phyloP scores from a whole-genome alignment of 148 eudicot genomes.

The Nepenthes gracilis region DNA sequence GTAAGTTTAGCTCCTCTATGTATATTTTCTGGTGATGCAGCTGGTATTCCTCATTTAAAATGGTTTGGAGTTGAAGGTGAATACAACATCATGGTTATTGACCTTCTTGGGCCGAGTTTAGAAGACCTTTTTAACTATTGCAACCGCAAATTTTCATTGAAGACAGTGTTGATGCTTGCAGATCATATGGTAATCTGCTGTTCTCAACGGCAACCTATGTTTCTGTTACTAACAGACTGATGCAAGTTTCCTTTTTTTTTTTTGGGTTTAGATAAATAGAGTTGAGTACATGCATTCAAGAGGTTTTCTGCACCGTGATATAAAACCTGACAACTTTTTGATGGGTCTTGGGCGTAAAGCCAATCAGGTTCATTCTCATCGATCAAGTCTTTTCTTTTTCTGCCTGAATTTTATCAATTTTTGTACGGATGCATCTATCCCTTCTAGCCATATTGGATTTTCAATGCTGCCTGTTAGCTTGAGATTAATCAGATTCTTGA shows the following conservation, averaged over 20 bases:
- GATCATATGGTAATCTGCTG: constrained; percentile 61
- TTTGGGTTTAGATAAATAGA: constrained; percentile 49
- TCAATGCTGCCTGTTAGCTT: too few relatives aligned
- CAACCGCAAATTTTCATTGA: constrained; percentile 64
- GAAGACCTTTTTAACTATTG: constrained; percentile 86
- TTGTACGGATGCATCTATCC: not conserved
- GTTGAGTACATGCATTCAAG: constrained; percentile 96
- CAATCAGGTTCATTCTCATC: constrained; percentile 57
- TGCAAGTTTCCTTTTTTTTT: constrained; percentile 4
- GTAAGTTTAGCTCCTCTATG: not conserved
- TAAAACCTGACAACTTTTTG: constrained; percentile 92
- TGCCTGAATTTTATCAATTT: not conserved
- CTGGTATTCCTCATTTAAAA: constrained; percentile 76
- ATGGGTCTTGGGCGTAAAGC: constrained; percentile 99
- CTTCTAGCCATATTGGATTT: too few relatives aligned
- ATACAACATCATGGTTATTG: constrained; percentile 80
- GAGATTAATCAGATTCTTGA: too few relatives aligned
- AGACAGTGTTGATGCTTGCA: constrained; percentile 87
- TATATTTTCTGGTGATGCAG: constrained; percentile 23
- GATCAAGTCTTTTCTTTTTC: not conserved
- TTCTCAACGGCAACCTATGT: not conserved
- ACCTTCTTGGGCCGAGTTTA: constrained; percentile 86
- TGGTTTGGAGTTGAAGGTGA: constrained; percentile 90
- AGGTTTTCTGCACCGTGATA: constrained; percentile 98
- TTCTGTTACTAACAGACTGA: constrained; percentile 3